Percentiles rank a stretch among this genome's conserved stretches.
Conservation (phyloP, 2,329 filamentous ascomycete genomes). For the Chaetomiaceae sp. region DNA sequence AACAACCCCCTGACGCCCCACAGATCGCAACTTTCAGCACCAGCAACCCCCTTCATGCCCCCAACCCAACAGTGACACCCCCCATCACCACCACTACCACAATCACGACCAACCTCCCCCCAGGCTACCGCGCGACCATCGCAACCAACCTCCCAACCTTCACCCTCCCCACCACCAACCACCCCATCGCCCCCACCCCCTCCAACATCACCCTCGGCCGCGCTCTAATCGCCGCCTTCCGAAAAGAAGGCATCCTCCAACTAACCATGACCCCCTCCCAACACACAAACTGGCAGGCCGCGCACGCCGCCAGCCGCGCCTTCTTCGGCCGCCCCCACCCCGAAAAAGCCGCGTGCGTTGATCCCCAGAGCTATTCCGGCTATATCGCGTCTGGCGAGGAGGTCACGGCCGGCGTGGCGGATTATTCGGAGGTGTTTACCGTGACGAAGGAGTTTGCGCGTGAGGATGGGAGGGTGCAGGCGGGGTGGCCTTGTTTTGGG, state of each 20-base stretch:
- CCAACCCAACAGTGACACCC: neutral
- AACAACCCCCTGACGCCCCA: too few species aligned
- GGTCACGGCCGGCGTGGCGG: conserved; percentile 43
- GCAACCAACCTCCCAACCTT: conserved; percentile 39
- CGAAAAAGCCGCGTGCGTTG: conserved; percentile 40
- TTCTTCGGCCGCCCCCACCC: conserved; percentile 37
- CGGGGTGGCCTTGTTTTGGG: conserved; percentile 46
- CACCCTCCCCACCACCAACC: conserved; percentile 34
- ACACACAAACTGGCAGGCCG: conserved; percentile 33
- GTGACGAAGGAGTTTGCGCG: conserved; percentile 43
- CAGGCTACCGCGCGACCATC: conserved; percentile 27
- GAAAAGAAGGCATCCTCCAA: conserved; percentile 43
- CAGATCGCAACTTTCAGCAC: too few species aligned
- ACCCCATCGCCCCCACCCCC: conserved; percentile 27
- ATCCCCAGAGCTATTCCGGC: conserved; percentile 42
- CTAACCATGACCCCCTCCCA: conserved; percentile 37
- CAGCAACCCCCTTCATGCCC: neutral
- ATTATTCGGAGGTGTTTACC: conserved; percentile 50
- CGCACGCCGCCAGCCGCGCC: conserved; percentile 33
- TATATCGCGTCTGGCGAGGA: conserved; percentile 48
- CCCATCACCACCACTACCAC: neutral
- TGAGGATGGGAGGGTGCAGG: conserved; percentile 36
- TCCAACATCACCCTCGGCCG: conserved; percentile 36
- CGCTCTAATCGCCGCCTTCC: conserved; percentile 40
- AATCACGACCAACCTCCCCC: conserved; percentile 11